Conservation (phyloP, 2,329 filamentous ascomycete genomes). For the Sporothrix globosa region DNA sequence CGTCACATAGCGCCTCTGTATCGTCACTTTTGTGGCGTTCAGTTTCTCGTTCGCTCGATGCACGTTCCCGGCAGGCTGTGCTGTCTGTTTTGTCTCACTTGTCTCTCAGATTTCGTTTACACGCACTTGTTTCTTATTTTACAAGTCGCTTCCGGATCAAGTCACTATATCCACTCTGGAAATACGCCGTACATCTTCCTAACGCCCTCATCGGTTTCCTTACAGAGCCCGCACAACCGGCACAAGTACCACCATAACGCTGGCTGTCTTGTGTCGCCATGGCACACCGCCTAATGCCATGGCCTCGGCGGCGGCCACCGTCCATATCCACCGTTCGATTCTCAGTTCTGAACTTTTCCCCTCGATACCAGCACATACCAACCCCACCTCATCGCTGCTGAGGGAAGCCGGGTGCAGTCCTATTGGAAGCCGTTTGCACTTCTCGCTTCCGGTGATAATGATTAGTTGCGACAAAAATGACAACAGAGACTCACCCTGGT, state of each 20-base stretch:
- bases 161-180: no score
- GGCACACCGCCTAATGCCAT: neutral
- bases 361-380: neutral
- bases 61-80: constrained; percentile 10
- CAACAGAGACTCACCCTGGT: neutral
- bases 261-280: constrained; percentile 11
- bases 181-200: no score
- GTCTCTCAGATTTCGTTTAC: neutral
- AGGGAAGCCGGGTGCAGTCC: neutral
- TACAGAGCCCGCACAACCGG: neutral
- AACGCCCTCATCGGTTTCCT: no score
- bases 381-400: neutral
- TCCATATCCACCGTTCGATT: neutral
- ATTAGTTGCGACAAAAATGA: neutral
- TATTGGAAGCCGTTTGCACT: neutral
- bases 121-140: neutral
- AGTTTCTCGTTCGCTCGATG: neutral
- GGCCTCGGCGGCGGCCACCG: neutral
- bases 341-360: neutral
- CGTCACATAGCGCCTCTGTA: neutral
- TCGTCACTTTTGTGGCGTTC: constrained; percentile 14
- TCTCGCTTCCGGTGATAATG: neutral
- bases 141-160: neutral
- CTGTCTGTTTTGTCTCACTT: neutral
- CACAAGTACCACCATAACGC: neutral